Evolutionary conservation across 306 rosid genomes (phyloP).

Genomic region (Rosa multiflora): DNA sequence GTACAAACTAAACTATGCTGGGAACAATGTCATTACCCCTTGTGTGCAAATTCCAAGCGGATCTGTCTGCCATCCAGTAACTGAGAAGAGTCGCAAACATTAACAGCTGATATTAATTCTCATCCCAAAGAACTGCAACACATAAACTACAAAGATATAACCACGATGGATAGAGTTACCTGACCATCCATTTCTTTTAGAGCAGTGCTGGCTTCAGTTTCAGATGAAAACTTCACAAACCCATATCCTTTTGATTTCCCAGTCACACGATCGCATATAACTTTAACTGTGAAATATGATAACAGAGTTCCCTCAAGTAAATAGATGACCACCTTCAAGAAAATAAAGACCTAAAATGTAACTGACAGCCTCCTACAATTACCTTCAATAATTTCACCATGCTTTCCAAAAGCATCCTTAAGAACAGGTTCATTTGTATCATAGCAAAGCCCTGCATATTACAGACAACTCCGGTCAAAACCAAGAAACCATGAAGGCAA

Average conservation of each 20-base stretch:
- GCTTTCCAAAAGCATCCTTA: slow-evolving; percentile 50
- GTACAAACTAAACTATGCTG: not conserved
- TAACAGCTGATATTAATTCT: not conserved
- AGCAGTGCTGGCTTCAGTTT: slow-evolving; percentile 47
- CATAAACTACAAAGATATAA: not conserved
- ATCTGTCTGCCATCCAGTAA: slow-evolving; percentile 56
- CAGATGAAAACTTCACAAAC: slow-evolving; percentile 55
- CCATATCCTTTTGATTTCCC: slow-evolving; percentile 70
- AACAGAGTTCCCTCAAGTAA: slow-evolving; percentile 7
- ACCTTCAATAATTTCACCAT: slow-evolving; percentile 69
- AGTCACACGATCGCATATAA: slow-evolving; percentile 59
- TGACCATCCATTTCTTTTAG: slow-evolving; percentile 51
- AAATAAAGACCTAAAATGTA: not conserved
- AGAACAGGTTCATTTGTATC: slow-evolving; percentile 68
- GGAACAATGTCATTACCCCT: slow-evolving; percentile 13
- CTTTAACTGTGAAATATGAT: slow-evolving; percentile 39
- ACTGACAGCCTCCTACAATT: not conserved
- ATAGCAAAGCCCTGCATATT: slow-evolving; percentile 51
- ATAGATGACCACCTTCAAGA: not conserved
- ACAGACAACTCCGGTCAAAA: not conserved
- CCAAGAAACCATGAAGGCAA: not conserved
- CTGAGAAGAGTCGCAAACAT: slow-evolving; percentile 30
- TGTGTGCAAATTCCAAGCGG: slow-evolving; percentile 48
- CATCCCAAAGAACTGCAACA: not conserved
- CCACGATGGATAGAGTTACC: slow-evolving; percentile 20